phyloP scores from a whole-genome alignment of 2,329 filamentous ascomycete genomes.

The Aspergillus sclerotialis region DNA sequence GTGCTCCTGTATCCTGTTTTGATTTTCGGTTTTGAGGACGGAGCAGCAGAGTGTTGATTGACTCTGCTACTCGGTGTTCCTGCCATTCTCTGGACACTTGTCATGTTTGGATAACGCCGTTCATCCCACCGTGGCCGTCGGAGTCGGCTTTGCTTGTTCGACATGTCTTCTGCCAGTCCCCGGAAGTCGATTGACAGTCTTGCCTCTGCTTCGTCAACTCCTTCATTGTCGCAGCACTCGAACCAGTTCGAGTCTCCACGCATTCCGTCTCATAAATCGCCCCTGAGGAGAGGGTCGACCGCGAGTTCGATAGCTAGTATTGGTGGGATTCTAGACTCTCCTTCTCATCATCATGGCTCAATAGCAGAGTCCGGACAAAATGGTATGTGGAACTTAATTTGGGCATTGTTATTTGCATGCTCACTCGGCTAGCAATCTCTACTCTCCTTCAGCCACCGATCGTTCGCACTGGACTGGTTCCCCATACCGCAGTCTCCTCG shows the following conservation, averaged over 20 bases:
- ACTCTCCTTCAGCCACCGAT: conserved; percentile 89
- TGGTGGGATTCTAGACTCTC: conserved; percentile 71
- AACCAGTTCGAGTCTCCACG: conserved; percentile 32
- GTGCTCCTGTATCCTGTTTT: no score
- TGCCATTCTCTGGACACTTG: no score
- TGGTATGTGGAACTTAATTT: conserved; percentile 42
- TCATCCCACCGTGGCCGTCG: conserved; percentile 25
- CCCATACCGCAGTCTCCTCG: conserved; percentile 63
- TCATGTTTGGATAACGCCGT: conserved; percentile 30
- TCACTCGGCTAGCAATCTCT: conserved; percentile 63
- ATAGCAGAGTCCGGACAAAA: conserved; percentile 75
- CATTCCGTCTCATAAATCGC: conserved; percentile 26
- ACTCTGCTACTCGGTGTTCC: no score
- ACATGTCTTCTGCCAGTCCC: conserved; percentile 56
- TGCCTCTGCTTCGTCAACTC: conserved; percentile 47
- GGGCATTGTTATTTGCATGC: background rate
- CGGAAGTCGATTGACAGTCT: conserved; percentile 62
- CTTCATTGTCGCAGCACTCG: conserved; percentile 45
- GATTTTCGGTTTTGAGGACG: no score
- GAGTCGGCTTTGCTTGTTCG: conserved; percentile 30
- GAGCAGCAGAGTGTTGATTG: no score
- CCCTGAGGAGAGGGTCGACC: conserved; percentile 64
- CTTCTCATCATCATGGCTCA: conserved; percentile 48
- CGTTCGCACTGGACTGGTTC: conserved; percentile 75
- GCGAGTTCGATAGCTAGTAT: conserved; percentile 84